phyloP scores from a whole-genome alignment of 768 basidiomycete species.

The Termitomyces sp. region DNA sequence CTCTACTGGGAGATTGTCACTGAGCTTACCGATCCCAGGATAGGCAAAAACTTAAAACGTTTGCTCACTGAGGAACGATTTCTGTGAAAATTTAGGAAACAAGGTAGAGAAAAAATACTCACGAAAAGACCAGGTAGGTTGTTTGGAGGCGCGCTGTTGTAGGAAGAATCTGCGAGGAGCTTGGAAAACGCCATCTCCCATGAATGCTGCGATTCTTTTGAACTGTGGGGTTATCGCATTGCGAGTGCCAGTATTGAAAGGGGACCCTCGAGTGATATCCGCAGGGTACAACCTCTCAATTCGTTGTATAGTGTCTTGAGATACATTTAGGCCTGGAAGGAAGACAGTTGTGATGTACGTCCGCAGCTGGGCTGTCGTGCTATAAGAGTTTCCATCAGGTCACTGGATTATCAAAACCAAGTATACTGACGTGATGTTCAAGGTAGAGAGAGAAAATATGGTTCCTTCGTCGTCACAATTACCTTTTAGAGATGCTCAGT shows the following conservation, averaged over 20 bases:
- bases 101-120: conserved; percentile 10
- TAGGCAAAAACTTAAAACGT: conserved; percentile 37
- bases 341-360: conserved; percentile 24
- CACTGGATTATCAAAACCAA: neutral
- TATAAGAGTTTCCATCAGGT: neutral
- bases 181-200: conserved; percentile 49
- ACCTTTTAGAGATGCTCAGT: conserved; percentile 22
- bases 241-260: conserved; percentile 39
- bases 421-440: conserved; percentile 44
- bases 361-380: conserved; percentile 21
- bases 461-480: conserved; percentile 63
- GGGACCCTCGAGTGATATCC: conserved; percentile 41
- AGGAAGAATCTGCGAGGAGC: conserved; percentile 49
- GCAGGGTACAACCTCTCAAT: conserved; percentile 31
- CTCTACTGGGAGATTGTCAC: neutral
- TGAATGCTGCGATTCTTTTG: conserved; percentile 48
- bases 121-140: conserved; percentile 43
- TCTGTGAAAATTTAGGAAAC: conserved; percentile 6
- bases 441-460: conserved; percentile 39
- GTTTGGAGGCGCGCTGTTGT: conserved; percentile 32
- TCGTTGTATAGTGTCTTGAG: conserved; percentile 13
- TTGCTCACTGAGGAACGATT: conserved; percentile 34
- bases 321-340: conserved; percentile 16
- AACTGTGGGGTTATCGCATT: conserved; percentile 44
- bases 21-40: conserved; percentile 39